Percentiles rank a stretch among this genome's conserved stretches.
These are phyloP conservation scores for Dioscorea zingiberensis DNA, from an alignment of 106 monocot species.

Conservation along the genomic window DNA sequence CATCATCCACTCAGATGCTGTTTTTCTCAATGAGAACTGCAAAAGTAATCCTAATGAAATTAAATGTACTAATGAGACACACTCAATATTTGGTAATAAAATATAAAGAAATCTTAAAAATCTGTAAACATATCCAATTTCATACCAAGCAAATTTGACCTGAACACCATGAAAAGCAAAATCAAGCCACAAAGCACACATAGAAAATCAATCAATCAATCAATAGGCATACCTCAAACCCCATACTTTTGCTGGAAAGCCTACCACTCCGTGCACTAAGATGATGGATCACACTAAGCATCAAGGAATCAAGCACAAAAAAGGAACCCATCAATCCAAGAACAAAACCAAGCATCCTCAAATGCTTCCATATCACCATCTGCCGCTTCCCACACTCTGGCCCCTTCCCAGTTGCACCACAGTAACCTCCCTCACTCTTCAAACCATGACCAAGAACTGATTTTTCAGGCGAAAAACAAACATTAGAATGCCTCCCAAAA, in stretches of 20 bases:
- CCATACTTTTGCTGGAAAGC: not conserved
- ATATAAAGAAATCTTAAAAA: too few species aligned
- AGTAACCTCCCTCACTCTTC: slow-evolving; percentile 10
- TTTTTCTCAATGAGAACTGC: too few species aligned
- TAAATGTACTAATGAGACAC: too few species aligned
- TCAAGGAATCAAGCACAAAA: slow-evolving; percentile 51
- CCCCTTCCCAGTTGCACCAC: slow-evolving; percentile 9
- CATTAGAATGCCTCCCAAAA: slow-evolving; percentile 10
- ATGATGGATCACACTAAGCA: slow-evolving; percentile 38
- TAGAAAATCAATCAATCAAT: too few species aligned
- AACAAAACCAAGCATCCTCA: slow-evolving; percentile 36
- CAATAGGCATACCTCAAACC: slow-evolving; percentile 13
- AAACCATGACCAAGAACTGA: slow-evolving; percentile 10
- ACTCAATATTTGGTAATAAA: too few species aligned
- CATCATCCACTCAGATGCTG: too few species aligned
- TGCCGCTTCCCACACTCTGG: slow-evolving; percentile 22
- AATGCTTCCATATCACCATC: slow-evolving; percentile 27
- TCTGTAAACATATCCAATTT: too few species aligned
- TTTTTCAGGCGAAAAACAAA: not conserved
- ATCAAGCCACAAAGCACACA: too few species aligned
- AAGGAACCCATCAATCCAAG: slow-evolving; percentile 38
- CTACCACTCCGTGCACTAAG: slow-evolving; percentile 15
- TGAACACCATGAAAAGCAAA: too few species aligned
- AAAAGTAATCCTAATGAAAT: too few species aligned
- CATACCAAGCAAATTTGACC: too few species aligned